Evolutionary conservation across 345 rosid species (phyloP).

Genomic region (Lepidium africanum): DNA sequence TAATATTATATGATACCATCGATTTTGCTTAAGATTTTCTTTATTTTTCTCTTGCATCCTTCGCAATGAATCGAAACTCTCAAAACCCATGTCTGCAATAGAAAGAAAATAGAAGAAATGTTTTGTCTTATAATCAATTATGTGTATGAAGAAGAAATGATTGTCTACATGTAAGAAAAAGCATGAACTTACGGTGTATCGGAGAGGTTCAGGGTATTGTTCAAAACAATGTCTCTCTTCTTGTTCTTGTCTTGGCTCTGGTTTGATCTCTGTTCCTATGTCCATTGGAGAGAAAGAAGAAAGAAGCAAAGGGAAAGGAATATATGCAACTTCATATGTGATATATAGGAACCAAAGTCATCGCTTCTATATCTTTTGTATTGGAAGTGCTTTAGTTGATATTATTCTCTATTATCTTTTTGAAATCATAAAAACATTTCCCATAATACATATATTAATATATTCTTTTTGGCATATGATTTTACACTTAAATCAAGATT

Average conservation of each 20-base stretch:
- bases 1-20: conserved; percentile 53
- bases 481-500: not conserved
- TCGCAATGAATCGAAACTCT: conserved; percentile 81
- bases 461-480: not conserved
- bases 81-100: conserved; percentile 52
- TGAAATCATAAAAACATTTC: too few species aligned
- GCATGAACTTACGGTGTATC: conserved; percentile 48
- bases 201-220: conserved; percentile 39
- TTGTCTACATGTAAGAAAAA: too few species aligned
- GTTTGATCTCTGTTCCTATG: conserved; percentile 32
- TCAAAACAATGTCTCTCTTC: conserved; percentile 23
- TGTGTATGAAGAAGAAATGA: not conserved
- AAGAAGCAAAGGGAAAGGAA: conserved; percentile 6
- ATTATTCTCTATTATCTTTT: conserved; percentile 12
- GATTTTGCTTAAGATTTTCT: conserved; percentile 54
- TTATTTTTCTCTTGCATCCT: conserved; percentile 83
- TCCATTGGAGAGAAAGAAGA: conserved; percentile 14
- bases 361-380: not conserved
- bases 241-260: conserved; percentile 38
- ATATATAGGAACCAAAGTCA: not conserved
- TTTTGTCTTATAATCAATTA: not conserved
- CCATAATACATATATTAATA: too few species aligned
- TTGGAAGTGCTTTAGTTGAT: not conserved
- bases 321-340: conserved; percentile 12
- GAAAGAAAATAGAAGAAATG: not conserved